Percentiles rank a stretch among this genome's conserved stretches.
These are phyloP conservation scores for Sugiyamaella neomexicana DNA, from an alignment of 1,139 yeast genomes.

Conservation along the genomic window DNA sequence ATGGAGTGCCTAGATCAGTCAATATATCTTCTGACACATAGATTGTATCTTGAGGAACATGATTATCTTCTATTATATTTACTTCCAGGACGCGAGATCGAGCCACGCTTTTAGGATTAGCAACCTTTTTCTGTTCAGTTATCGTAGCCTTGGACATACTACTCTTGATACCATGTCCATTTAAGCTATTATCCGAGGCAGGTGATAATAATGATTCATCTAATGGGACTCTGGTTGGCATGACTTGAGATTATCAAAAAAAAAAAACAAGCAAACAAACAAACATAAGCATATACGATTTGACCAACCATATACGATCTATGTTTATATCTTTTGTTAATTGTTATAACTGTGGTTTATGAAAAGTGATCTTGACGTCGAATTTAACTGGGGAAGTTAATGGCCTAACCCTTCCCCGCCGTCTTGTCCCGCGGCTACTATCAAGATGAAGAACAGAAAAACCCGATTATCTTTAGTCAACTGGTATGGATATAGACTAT, in stretches of 20 bases:
- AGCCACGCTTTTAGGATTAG: too few species aligned
- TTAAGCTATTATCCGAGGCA: slow-evolving; percentile 1
- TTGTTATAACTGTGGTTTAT: not conserved
- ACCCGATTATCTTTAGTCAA: too few species aligned
- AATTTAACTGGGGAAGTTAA: slow-evolving; percentile 6
- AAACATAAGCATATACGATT: too few species aligned
- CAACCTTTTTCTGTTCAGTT: not conserved
- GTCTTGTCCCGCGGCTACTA: not conserved
- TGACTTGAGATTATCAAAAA: too few species aligned
- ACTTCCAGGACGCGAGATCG: slow-evolving; percentile 5
- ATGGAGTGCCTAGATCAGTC: slow-evolving; percentile 4
- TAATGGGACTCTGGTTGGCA: slow-evolving; percentile 11
- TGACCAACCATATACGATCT: not conserved
- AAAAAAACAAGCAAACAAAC: too few species aligned
- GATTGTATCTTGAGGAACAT: slow-evolving; percentile 11
- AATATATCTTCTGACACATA: slow-evolving; percentile 7
- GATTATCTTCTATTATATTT: slow-evolving; percentile 5
- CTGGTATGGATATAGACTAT: too few species aligned
- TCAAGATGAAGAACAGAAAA: too few species aligned
- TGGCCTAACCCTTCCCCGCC: slow-evolving; percentile 8
- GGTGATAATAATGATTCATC: not conserved
- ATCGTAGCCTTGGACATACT: not conserved
- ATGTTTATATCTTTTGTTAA: not conserved
- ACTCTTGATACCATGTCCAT: slow-evolving; percentile 1
- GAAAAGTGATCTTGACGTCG: slow-evolving; percentile 1